Base-by-base conservation (phyloP, 257 asterid species). In the Primulina eburnea region DNA sequence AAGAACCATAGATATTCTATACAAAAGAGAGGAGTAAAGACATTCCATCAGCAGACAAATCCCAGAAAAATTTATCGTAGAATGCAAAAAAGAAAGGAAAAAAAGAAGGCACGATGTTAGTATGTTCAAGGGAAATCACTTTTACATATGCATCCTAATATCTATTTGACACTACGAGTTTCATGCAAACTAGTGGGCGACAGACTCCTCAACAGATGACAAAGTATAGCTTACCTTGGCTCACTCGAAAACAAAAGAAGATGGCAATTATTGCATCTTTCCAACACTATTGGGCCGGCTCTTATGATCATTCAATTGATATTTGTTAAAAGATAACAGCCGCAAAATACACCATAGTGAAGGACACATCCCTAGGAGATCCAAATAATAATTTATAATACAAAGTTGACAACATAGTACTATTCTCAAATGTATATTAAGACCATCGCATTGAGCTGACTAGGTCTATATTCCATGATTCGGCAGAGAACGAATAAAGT, bases 171-270 rank as follows among this genome's bases (percentile, higher is more conserved):
- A 20, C 14, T 37, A 55, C 14, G 26, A 29, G 29, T 33, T 75
- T 32, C 79, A 75, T 26, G 55, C 29, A 40, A 65, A 7, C 17
- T 60, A 71, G 38, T 62, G 53, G 18, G 50, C 50, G 0, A 20
- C 32, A 32, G 33, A 47, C 12, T 55, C 56, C 40, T 60, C 6
- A 1, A 38, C 16, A 10, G 50, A 38, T 43, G 71, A 16, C n/a
- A 67, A 8, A 64, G n/a, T 28, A 64, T 37, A 28, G 38, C 34
- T 28, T 20, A 37, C 53, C 68, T 63, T 64, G 28, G 68, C 18
- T 17, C 29, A 18, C 8, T 11, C 17, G 38, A 66, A 16, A 66
- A 28, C 12, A 26, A 21, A 50, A 17, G 30, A 20, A 52, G 59
- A 43, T 65, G 60, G 16, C 29, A 64, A 3, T 37, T 43, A 32